Evolutionary conservation across 495 filamentous ascomycete species (phyloP).

Genomic region (Penicillium soppii): DNA sequence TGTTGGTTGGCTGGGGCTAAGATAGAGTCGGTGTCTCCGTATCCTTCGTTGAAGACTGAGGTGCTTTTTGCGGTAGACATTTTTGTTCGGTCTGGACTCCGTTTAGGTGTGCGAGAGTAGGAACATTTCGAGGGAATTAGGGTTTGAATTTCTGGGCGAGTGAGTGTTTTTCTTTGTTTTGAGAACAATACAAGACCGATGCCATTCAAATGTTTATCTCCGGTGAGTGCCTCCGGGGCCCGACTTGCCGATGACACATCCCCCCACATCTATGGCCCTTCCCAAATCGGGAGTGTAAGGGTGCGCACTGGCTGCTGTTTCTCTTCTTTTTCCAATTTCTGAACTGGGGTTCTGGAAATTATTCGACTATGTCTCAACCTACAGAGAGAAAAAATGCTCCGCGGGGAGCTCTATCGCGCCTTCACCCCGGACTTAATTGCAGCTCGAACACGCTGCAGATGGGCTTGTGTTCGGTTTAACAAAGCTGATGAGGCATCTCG

Average conservation of each 20-base stretch:
- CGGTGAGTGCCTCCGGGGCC: neutral
- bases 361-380: too few relatives aligned
- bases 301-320: neutral
- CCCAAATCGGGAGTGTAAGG: too few relatives aligned
- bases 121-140: neutral
- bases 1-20: too few relatives aligned
- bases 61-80: too few relatives aligned
- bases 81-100: too few relatives aligned
- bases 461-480: slow-evolving; percentile 64
- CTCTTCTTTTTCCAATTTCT: too few relatives aligned
- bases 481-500: slow-evolving; percentile 54
- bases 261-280: too few relatives aligned
- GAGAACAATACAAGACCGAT: slow-evolving; percentile 4
- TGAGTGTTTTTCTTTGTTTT: slow-evolving; percentile 1
- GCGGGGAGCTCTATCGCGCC: slow-evolving; percentile 48
- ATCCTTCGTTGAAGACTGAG: too few relatives aligned
- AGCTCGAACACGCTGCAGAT: slow-evolving; percentile 57
- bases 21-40: too few relatives aligned
- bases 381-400: slow-evolving; percentile 39
- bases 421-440: slow-evolving; percentile 55
- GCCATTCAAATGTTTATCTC: neutral
- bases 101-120: too few relatives aligned
- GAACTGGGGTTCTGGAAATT: too few relatives aligned
- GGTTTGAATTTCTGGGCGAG: neutral
- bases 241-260: neutral